Evolutionary conservation across 352 stramenopile species (phyloP), one percentile per base, ranked within the genome.

Genomic region (Phytophthora syringae): DNA sequence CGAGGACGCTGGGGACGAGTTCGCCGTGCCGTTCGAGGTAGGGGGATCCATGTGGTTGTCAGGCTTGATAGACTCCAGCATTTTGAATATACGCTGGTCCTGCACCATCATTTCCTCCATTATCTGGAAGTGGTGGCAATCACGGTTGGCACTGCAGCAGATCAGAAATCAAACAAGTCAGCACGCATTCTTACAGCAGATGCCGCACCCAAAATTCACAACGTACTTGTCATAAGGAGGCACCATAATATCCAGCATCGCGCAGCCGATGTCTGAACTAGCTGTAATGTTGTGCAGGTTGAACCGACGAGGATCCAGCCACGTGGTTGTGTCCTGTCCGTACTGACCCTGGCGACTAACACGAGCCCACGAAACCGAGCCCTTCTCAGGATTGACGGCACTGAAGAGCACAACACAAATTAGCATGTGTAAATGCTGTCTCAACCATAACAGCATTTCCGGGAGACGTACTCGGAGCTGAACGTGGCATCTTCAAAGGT

Each of bases 151-250:
- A 76, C 83, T 92, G 49, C 18, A 71, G 13, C 7, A 56, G 32
- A n/a, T 13, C 62, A 18, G 61, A 10, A 54, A 10, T 7, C 5
- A 9, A 50, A 58, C 5, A 47, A 52, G 30, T 10, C 16, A 16
- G 39, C 62, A 5, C 57, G 52, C 30, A 56, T 22, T 1, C 56
- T 6, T 34, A 11, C 27, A 32, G 9, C 9, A 10, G 16, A 10
- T 22, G 45, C 15, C 13, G 3, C 10, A n/a, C 42, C 2, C 6
- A 21, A 22, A 11, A 49, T 50, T 32, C 3, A 34, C 39, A 18
- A 77, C 77, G 57, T 75, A 92, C 83, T 93, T 93, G 70, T 94
- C 82, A 73, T 94, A 94, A 11, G 86, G 86, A n/a, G 86, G 86
- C 28, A 94, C 82, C 84, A 92, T 94, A 51, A 94, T 86, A 40